Conservation (phyloP, 78 protist genomes). For the Protostelium mycophagum region DNA sequence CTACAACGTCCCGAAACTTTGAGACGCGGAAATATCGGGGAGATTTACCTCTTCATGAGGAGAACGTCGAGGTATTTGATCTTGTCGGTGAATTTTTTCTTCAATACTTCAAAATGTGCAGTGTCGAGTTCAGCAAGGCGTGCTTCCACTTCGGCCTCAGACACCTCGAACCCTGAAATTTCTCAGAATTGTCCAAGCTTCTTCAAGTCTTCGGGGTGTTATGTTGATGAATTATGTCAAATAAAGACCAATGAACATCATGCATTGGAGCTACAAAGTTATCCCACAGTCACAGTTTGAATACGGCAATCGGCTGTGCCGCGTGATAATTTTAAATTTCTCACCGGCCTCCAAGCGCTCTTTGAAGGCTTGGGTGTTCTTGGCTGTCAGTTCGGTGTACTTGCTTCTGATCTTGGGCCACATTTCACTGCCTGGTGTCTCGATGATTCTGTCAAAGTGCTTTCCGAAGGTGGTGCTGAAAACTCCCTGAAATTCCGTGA, state of each 20-base stretch:
- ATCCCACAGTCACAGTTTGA: too few relatives aligned
- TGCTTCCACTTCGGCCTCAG: background rate
- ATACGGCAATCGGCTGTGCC: too few relatives aligned
- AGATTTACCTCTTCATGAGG: background rate
- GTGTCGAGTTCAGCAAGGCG: conserved; percentile 11
- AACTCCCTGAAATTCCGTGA: conserved; percentile 19
- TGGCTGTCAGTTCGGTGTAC: background rate
- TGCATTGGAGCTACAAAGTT: too few relatives aligned
- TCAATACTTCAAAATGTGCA: background rate
- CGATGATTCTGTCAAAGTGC: conserved; percentile 8
- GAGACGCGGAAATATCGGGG: too few relatives aligned
- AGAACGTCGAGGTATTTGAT: background rate
- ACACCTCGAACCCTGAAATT: background rate
- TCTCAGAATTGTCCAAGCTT: background rate
- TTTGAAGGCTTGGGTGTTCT: conserved; percentile 19
- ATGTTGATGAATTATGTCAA: background rate
- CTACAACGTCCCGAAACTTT: too few relatives aligned
- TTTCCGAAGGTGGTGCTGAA: conserved; percentile 17
- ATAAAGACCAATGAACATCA: too few relatives aligned
- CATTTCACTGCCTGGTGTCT: conserved; percentile 40
- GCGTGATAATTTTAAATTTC: too few relatives aligned
- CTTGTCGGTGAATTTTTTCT: background rate
- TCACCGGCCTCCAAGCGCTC: conserved; percentile 15
- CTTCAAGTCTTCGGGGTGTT: background rate
- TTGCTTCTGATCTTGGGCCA: conserved; percentile 24